Conservation (phyloP, 2,329 filamentous ascomycete species). For the Penicillium oxalicum region DNA sequence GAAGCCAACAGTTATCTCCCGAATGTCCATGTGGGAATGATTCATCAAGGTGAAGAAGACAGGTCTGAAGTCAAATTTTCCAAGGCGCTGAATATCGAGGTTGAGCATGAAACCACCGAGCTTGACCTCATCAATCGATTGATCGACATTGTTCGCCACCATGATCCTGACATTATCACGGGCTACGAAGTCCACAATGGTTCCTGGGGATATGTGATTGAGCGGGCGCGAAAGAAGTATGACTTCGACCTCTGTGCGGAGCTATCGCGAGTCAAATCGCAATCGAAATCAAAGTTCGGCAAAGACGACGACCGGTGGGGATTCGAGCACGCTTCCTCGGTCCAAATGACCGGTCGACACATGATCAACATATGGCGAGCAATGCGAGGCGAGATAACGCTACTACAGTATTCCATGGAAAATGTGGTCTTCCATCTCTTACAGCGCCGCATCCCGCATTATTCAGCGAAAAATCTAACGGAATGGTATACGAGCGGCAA, state of each 20-base stretch:
- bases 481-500: constrained; percentile 70
- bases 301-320: constrained; percentile 88
- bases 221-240: constrained; percentile 77
- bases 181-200: constrained; percentile 91
- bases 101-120: constrained; percentile 71
- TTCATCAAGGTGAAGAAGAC: constrained; percentile 63
- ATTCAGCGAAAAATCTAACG: constrained; percentile 71
- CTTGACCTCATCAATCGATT: constrained; percentile 79
- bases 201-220: constrained; percentile 94
- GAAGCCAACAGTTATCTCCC: constrained; percentile 46
- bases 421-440: constrained; percentile 90
- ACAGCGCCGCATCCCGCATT: constrained; percentile 82
- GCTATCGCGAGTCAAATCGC: constrained; percentile 78
- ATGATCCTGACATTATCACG: constrained; percentile 88
- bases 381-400: constrained; percentile 85
- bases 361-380: constrained; percentile 97
- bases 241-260: constrained; percentile 89
- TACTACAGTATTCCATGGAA: constrained; percentile 93
- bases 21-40: constrained; percentile 60
- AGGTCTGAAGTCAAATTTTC: constrained; percentile 56
- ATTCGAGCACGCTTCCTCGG: constrained; percentile 86
- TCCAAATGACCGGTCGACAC: constrained; percentile 86
- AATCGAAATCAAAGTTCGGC: constrained; percentile 76
- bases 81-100: constrained; percentile 56
- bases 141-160: constrained; percentile 73